These are phyloP conservation scores for Trametes villosa DNA, from an alignment of 768 basidiomycete species.

Conservation along the genomic window DNA sequence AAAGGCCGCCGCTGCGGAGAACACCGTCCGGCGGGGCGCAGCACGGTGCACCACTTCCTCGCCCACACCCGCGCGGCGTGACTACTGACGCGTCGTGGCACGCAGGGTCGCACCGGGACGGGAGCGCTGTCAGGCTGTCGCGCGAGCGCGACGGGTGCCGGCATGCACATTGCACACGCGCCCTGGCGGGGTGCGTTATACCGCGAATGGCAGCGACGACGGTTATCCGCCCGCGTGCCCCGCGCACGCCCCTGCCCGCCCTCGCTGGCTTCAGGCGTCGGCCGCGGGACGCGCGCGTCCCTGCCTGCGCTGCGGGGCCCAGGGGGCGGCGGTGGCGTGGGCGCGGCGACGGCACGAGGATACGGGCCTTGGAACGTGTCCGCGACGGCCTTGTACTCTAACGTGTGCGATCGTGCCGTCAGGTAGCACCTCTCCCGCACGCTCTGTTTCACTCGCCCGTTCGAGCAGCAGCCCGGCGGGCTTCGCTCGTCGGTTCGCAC, in stretches of 20 bases:
- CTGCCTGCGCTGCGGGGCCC: neutral
- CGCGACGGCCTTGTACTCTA: slow-evolving; percentile 2
- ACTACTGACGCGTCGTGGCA: no score
- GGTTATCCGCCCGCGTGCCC: neutral
- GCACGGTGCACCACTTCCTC: no score
- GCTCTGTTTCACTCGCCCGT: neutral
- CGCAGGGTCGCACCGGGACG: no score
- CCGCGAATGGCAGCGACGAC: slow-evolving; percentile 1
- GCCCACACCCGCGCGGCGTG: no score
- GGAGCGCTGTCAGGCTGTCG: no score
- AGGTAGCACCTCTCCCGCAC: neutral
- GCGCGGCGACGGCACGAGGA: slow-evolving; percentile 10
- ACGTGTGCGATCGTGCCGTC: neutral
- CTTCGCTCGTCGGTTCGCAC: neutral
- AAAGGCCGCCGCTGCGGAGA: no score
- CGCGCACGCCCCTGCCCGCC: neutral
- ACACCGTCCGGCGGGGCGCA: no score
- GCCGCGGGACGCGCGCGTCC: neutral
- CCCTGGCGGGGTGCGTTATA: neutral
- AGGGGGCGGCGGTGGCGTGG: slow-evolving; percentile 32
- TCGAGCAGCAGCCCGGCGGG: neutral
- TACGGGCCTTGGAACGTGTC: slow-evolving; percentile 8
- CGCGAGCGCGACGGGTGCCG: no score
- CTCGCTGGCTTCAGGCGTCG: neutral
- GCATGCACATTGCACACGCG: no score